These are phyloP conservation scores for Gymnopilus junonius DNA, from an alignment of 768 basidiomycete genomes.

Conservation along the genomic window DNA sequence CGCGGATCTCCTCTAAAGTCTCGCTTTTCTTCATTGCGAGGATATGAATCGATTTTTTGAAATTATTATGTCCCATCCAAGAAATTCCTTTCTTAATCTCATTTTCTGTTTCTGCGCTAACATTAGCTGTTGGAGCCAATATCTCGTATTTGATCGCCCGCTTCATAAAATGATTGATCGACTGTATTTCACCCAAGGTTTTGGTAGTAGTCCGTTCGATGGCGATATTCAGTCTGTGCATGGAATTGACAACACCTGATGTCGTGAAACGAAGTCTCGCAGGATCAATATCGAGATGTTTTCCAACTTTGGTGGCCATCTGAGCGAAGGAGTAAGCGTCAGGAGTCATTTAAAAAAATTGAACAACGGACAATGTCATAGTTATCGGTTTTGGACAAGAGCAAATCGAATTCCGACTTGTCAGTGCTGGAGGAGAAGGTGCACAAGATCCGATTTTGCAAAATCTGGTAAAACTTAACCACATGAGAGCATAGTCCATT, in stretches of 20 bases:
- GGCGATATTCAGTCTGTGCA: background rate
- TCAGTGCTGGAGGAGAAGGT: constrained; percentile 54
- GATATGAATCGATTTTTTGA: background rate
- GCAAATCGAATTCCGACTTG: background rate
- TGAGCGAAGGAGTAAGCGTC: background rate
- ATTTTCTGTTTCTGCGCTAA: background rate
- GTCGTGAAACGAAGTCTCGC: background rate
- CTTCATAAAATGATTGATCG: background rate
- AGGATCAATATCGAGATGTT: background rate
- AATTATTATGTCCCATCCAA: background rate
- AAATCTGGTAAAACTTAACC: constrained; percentile 93
- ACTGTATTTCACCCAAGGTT: background rate
- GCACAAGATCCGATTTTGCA: constrained; percentile 96
- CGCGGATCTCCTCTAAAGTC: background rate
- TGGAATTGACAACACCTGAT: background rate
- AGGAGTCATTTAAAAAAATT: background rate
- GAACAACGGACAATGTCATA: background rate
- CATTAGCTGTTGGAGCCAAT: background rate
- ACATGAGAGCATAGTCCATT: constrained; percentile 91
- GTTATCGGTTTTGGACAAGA: background rate
- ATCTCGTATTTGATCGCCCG: background rate
- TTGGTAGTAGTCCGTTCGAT: background rate
- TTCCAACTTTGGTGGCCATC: background rate
- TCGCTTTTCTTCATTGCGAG: background rate
- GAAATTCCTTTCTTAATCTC: background rate